A percentile compares a stretch with the other conserved stretches of the same genome.
These are phyloP conservation scores for Daedaleopsis sinensis DNA, from an alignment of 768 basidiomycete genomes.

Conservation along the genomic window DNA sequence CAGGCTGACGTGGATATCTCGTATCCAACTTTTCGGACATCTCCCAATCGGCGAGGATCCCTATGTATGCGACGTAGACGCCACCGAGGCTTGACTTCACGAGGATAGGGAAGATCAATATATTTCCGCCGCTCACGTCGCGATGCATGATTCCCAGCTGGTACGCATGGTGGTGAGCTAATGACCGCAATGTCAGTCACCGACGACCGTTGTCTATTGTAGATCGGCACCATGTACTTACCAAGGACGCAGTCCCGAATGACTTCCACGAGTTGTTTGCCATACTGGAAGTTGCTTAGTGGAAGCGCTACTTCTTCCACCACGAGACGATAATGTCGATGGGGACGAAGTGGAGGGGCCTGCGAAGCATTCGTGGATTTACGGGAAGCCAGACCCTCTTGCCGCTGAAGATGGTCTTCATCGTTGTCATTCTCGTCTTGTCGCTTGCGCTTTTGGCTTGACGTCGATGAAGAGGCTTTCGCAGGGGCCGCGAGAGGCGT, in stretches of 20 bases:
- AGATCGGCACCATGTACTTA: not conserved
- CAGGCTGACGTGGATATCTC: not conserved
- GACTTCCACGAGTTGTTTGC: not conserved
- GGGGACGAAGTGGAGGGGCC: not conserved
- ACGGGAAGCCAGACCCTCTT: not conserved
- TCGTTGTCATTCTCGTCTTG: not conserved
- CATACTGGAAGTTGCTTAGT: not conserved
- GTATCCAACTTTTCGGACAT: not conserved
- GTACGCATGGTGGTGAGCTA: not conserved
- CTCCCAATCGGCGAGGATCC: slow-evolving; percentile 8
- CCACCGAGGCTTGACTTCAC: not conserved
- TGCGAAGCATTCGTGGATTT: not conserved
- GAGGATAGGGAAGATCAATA: not conserved
- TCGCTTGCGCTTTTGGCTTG: not conserved
- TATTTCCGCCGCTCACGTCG: slow-evolving; percentile 14
- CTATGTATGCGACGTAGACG: not conserved
- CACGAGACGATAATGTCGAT: slow-evolving; percentile 8
- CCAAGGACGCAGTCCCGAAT: not conserved
- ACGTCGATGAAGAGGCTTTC: not conserved
- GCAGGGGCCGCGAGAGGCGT: not conserved
- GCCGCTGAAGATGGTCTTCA: not conserved
- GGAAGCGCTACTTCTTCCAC: slow-evolving; percentile 2
- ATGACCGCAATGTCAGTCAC: not conserved
- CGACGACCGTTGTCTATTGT: not conserved
- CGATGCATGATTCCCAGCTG: slow-evolving; percentile 2